Conservation (phyloP, 2,329 filamentous ascomycete genomes). For the Tolypocladium tropicale region DNA sequence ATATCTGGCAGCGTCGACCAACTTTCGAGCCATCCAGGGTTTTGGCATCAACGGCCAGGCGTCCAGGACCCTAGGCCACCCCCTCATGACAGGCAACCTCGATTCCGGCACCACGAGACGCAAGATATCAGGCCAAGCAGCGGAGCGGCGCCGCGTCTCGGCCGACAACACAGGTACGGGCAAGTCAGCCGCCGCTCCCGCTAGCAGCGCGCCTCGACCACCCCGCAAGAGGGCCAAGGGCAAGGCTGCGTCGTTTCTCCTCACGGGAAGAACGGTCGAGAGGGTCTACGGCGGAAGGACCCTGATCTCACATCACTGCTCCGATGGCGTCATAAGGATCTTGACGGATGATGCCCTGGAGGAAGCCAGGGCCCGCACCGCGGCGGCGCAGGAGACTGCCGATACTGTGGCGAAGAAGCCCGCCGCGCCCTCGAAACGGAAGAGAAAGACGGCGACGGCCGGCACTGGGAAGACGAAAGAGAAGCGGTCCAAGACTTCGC, state of each 20-base stretch:
- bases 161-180: neutral
- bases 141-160: neutral
- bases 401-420: neutral
- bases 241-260: neutral
- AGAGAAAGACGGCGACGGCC: neutral
- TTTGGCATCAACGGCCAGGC: neutral
- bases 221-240: neutral
- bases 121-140: neutral
- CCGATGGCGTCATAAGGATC: constrained; percentile 1
- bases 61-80: neutral
- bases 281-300: neutral
- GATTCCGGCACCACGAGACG: neutral
- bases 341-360: neutral
- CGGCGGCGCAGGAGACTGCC: neutral
- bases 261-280: neutral
- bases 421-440: neutral
- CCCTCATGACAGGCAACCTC: no score
- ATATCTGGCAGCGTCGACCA: neutral
- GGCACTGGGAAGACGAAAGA: neutral
- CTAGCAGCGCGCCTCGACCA: neutral
- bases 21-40: neutral
- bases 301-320: neutral
- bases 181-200: neutral
- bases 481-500: neutral
- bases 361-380: neutral